Conservation (phyloP, 306 rosid species). For the Castanopsis chinensis region DNA sequence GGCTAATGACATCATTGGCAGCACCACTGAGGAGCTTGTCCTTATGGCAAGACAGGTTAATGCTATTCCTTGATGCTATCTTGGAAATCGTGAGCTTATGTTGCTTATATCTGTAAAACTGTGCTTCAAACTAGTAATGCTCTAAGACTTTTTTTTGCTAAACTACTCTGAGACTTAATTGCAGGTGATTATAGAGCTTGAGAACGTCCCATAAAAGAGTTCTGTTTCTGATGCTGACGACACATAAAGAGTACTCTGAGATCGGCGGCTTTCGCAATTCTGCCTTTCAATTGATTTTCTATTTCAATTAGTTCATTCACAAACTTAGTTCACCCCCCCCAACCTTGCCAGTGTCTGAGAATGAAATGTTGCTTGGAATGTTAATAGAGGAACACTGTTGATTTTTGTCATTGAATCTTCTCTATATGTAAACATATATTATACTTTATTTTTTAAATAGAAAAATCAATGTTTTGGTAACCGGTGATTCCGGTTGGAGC, state of each 20-base stretch:
- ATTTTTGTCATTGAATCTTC: not conserved
- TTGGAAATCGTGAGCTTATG: slow-evolving; percentile 6
- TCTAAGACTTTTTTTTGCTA: not conserved
- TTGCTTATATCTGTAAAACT: too few species aligned
- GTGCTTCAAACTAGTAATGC: too few species aligned
- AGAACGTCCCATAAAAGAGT: too few species aligned
- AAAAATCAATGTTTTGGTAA: not conserved
- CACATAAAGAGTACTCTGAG: too few species aligned
- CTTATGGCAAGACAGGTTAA: slow-evolving; percentile 54
- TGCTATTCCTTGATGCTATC: slow-evolving; percentile 22
- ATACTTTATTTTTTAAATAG: not conserved
- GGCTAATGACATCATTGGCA: slow-evolving; percentile 87
- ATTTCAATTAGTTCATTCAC: too few species aligned
- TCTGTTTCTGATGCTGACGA: too few species aligned
- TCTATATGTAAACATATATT: not conserved
- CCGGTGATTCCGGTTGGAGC: not conserved
- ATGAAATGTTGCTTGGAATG: not conserved
- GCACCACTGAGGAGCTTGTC: slow-evolving; percentile 93
- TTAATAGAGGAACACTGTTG: not conserved
- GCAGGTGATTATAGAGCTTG: too few species aligned
- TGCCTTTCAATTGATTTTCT: too few species aligned
- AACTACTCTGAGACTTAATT: too few species aligned
- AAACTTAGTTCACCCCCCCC: too few species aligned
- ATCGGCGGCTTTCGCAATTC: too few species aligned
- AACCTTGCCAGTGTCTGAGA: too few species aligned